Evolutionary conservation across 257 asterid species (phyloP), one percentile per base, ranked within the genome.

Genomic region (Solanum ahanhuiri): DNA sequence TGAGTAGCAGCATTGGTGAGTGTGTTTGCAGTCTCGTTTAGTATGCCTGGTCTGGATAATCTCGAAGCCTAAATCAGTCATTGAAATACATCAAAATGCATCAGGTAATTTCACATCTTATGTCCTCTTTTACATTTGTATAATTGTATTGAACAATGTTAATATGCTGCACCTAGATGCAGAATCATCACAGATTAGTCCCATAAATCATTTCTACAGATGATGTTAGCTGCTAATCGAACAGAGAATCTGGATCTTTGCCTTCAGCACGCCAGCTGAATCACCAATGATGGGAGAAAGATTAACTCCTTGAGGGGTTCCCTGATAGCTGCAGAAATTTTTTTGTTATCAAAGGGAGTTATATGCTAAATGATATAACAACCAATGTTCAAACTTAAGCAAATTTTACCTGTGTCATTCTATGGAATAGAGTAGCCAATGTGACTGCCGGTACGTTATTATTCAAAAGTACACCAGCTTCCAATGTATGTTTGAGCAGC

Each of bases 241-340:
- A 95, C 58, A 96, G 93, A 85, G 93, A 90, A 28, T 98, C 97
- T 51, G 98, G 99, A 93, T 95, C 94, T 85, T 95, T 96, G 85
- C 97, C 98, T 90, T 95, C 98, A 87, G 88, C 69, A 89, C 72
- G 84, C 95, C 92, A 60, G 93, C 88, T 48, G 95, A 86, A 84
- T 93, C 97, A 85, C 91, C 97, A 85, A 81, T 90, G 85, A 94
- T 88, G 63, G 92, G 87, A 82, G 98, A 93, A 88, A 95, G 93
- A 92, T 93, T 90, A 82, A 92, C 94, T 9, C 94, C 95, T 48
- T 91, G 95, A 73, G 97, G 98, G 20, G 95, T 87, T 71, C 98
- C 92, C 6, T 98, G 96, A 88, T 93, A 96, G 88, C 98, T 96
- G 98, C 95, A 90, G 64, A 66, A 34, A 9, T 64, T 15, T 45